These are phyloP conservation scores for Psilocybe cyanescens DNA, from an alignment of 768 basidiomycete genomes.

Conservation along the genomic window DNA sequence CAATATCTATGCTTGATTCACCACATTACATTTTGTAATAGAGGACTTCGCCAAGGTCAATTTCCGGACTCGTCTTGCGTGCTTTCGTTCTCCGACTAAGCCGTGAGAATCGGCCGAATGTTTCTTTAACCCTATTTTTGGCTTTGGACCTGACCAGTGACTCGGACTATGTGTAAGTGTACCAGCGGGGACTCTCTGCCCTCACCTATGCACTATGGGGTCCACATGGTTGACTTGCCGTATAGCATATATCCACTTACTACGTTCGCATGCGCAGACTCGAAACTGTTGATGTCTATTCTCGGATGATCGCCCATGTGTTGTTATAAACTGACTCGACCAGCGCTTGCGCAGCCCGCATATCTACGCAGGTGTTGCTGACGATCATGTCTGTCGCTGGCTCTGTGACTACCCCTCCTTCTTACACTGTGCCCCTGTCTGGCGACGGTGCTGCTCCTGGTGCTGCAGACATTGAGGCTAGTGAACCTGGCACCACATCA, in stretches of 20 bases:
- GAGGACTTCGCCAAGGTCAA: neutral
- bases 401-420: constrained; percentile 29
- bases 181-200: neutral
- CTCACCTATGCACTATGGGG: neutral
- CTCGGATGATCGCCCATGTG: constrained; percentile 1
- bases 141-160: neutral
- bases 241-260: neutral
- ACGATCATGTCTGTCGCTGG: constrained; percentile 4
- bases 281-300: constrained; percentile 1
- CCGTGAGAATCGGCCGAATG: constrained; percentile 14
- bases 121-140: neutral
- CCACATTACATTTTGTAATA: neutral
- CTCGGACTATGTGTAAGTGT: neutral
- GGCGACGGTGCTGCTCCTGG: neutral
- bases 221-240: constrained; percentile 12
- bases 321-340: constrained; percentile 8
- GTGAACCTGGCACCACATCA: neutral
- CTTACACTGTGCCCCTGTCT: constrained; percentile 3
- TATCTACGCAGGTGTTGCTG: constrained; percentile 1
- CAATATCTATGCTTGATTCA: neutral
- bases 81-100: neutral
- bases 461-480: neutral
- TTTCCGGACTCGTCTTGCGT: neutral
- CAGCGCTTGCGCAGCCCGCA: neutral
- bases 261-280: constrained; percentile 6